These are phyloP conservation scores for Talaromyces amestolkiae DNA, from an alignment of 2,329 filamentous ascomycete genomes.

Conservation along the genomic window DNA sequence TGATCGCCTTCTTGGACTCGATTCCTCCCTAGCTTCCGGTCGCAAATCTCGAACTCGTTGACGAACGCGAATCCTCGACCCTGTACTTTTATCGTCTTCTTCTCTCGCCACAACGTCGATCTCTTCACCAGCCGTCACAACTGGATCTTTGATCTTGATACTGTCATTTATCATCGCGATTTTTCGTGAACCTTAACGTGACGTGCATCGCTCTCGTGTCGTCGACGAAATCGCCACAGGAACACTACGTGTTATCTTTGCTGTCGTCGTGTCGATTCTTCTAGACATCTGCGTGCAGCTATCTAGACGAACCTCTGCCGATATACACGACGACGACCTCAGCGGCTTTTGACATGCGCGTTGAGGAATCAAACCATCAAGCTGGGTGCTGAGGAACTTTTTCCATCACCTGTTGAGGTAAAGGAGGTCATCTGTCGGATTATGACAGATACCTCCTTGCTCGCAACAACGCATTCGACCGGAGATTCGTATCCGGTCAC, in stretches of 20 bases:
- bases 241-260: slow-evolving; percentile 9
- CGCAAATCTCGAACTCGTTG: slow-evolving; percentile 13
- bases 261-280: not conserved
- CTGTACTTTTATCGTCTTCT: not conserved
- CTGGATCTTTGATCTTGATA: not conserved
- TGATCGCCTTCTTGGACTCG: slow-evolving; percentile 21
- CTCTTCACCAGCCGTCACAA: not conserved
- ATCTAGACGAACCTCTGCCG: not conserved
- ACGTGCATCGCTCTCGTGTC: not conserved
- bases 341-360: slow-evolving; percentile 21
- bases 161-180: not conserved
- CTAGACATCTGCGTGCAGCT: not conserved
- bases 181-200: not conserved
- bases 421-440: slow-evolving; percentile 52
- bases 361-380: slow-evolving; percentile 17
- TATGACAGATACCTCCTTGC: slow-evolving; percentile 55
- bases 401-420: slow-evolving; percentile 21
- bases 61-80: slow-evolving; percentile 4
- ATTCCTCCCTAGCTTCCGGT: slow-evolving; percentile 18
- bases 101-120: slow-evolving; percentile 10
- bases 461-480: slow-evolving; percentile 49
- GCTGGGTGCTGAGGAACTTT: slow-evolving; percentile 23
- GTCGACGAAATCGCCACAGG: not conserved
- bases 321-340: not conserved
- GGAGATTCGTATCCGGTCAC: slow-evolving; percentile 48